Percentiles rank a stretch among this genome's conserved stretches.
These are phyloP conservation scores for Boletus pseudopeckii DNA, from an alignment of 768 basidiomycete species.

Conservation along the genomic window DNA sequence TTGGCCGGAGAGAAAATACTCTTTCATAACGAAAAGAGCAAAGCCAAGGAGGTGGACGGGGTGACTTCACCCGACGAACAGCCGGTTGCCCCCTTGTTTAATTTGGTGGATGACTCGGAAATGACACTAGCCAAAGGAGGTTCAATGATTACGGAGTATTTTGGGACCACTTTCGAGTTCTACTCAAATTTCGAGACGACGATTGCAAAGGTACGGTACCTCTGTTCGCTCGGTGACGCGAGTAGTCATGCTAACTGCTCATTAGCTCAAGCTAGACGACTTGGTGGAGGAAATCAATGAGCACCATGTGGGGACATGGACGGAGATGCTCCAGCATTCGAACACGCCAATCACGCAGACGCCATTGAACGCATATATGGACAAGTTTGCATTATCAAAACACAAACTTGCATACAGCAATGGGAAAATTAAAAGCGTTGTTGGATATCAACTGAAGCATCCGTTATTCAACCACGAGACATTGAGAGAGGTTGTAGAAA, in stretches of 20 bases:
- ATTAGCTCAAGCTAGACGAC: constrained; percentile 63
- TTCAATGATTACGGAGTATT: constrained; percentile 62
- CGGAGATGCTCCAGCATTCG: constrained; percentile 70
- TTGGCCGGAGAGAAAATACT: constrained; percentile 42
- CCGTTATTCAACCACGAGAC: constrained; percentile 62
- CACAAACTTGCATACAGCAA: constrained; percentile 68
- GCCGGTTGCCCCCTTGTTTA: constrained; percentile 75
- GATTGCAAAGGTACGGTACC: constrained; percentile 52
- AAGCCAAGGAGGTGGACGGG: constrained; percentile 60
- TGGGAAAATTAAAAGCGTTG: constrained; percentile 66
- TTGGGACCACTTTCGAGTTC: constrained; percentile 79
- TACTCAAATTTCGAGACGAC: constrained; percentile 68
- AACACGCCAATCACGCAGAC: constrained; percentile 69
- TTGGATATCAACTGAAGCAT: constrained; percentile 62
- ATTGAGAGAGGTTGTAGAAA: constrained; percentile 68
- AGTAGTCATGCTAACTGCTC: neutral
- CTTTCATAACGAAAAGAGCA: constrained; percentile 61
- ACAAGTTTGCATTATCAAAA: constrained; percentile 66
- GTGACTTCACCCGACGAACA: constrained; percentile 54
- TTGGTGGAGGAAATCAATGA: constrained; percentile 82
- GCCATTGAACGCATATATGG: constrained; percentile 77
- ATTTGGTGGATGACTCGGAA: constrained; percentile 77
- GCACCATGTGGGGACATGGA: constrained; percentile 79
- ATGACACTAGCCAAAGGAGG: constrained; percentile 67
- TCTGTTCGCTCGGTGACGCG: constrained; percentile 5